Conservation (phyloP, 2,329 filamentous ascomycete genomes). For the Byssothecium circinans region DNA sequence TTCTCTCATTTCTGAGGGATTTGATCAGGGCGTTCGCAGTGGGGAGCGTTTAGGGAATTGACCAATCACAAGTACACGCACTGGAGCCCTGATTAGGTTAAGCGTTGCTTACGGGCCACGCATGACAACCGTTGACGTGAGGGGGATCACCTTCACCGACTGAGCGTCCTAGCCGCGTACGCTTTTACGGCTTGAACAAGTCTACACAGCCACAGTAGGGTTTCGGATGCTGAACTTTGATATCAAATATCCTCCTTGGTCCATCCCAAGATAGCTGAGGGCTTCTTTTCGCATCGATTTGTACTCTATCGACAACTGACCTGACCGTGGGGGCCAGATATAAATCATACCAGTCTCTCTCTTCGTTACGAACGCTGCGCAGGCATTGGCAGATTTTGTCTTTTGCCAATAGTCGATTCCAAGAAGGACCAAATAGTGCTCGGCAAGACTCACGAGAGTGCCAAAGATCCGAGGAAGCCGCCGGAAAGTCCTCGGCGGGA, state of each 20-base stretch:
- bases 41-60: no score
- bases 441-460: no score
- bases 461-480: not conserved
- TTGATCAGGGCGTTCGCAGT: no score
- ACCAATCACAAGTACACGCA: constrained; percentile 5
- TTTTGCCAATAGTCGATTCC: no score
- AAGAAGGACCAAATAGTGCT: no score
- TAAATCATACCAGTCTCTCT: no score
- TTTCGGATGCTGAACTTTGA: not conserved
- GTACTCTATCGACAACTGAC: not conserved
- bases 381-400: no score
- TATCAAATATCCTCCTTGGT: not conserved
- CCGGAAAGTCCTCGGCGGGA: not conserved
- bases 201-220: constrained; percentile 4
- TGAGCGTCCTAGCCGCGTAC: not conserved
- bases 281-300: not conserved
- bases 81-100: constrained; percentile 11
- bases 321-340: not conserved
- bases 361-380: no score
- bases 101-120: not conserved
- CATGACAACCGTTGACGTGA: constrained; percentile 1
- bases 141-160: not conserved
- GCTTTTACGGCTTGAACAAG: not conserved
- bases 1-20: no score
- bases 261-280: not conserved